These are phyloP conservation scores for Corynespora cassiicola DNA, from an alignment of 2,329 filamentous ascomycete genomes.

Conservation along the genomic window DNA sequence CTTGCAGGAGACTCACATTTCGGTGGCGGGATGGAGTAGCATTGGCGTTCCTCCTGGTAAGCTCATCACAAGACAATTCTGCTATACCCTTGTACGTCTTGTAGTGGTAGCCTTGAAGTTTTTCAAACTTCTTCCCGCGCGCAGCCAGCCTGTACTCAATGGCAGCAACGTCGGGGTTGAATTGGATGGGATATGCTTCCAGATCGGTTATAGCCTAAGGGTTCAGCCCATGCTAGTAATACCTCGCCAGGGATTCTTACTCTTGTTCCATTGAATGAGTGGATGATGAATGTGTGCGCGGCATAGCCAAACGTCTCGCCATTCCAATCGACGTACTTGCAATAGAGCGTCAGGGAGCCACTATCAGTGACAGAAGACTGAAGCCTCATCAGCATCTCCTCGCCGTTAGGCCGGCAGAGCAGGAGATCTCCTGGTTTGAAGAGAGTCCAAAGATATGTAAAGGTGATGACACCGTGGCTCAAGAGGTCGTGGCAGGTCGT, in stretches of 20 bases:
- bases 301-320: constrained; percentile 29
- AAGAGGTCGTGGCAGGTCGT: constrained; percentile 40
- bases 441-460: constrained; percentile 49
- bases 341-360: constrained; percentile 11
- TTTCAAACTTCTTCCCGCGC: constrained; percentile 27
- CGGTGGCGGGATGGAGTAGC: constrained; percentile 9
- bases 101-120: constrained; percentile 26
- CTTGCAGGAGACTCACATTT: constrained; percentile 10
- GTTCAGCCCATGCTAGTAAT: no score
- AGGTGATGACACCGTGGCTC: constrained; percentile 41
- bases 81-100: constrained; percentile 23
- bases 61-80: constrained; percentile 6
- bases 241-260: no score
- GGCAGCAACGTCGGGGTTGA: constrained; percentile 15
- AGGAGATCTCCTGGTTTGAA: constrained; percentile 38
- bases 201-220: constrained; percentile 24
- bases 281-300: constrained; percentile 15
- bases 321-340: constrained; percentile 30
- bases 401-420: constrained; percentile 28
- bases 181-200: constrained; percentile 18
- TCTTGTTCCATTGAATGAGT: constrained; percentile 22
- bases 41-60: constrained; percentile 9
- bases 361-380: constrained; percentile 9
- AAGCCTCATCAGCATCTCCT: constrained; percentile 26
- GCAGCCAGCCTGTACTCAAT: constrained; percentile 20